Evolutionary conservation across 2,329 filamentous ascomycete genomes (phyloP).

Genomic region (Aspergillus sp.): DNA sequence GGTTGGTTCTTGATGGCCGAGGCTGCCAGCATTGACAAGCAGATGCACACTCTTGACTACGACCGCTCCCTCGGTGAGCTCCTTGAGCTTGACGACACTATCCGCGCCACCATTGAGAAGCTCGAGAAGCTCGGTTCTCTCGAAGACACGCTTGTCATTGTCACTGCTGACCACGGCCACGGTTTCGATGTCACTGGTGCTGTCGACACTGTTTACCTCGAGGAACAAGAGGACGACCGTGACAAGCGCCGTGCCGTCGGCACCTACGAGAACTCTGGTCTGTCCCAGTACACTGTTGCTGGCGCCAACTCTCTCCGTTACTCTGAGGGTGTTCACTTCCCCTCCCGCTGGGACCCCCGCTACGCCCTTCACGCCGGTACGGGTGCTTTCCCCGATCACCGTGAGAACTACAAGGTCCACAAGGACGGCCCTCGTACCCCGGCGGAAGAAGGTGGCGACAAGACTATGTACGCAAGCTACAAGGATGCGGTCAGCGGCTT

Average conservation of each 20-base stretch:
- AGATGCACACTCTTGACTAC: constrained; percentile 85
- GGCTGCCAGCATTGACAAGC: constrained; percentile 82
- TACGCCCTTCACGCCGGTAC: constrained; percentile 76
- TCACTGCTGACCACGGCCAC: constrained; percentile 86
- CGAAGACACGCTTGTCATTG: constrained; percentile 74
- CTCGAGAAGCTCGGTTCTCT: constrained; percentile 66
- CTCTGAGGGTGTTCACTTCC: constrained; percentile 73
- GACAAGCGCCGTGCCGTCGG: constrained; percentile 75
- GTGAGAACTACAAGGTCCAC: constrained; percentile 74
- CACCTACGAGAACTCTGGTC: constrained; percentile 69
- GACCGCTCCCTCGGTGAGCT: constrained; percentile 82
- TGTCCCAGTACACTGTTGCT: constrained; percentile 70
- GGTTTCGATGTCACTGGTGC: constrained; percentile 84
- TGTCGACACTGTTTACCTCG: constrained; percentile 76
- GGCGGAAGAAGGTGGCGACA: constrained; percentile 55
- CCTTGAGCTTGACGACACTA: constrained; percentile 80
- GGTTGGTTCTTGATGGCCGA: constrained; percentile 90
- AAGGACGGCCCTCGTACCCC: constrained; percentile 63
- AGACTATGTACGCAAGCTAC: constrained; percentile 63
- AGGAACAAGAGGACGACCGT: constrained; percentile 64
- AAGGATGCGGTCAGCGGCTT: constrained; percentile 67
- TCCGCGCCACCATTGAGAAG: constrained; percentile 71
- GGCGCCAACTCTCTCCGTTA: constrained; percentile 62
- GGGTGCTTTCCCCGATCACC: constrained; percentile 69
- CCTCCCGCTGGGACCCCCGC: constrained; percentile 78